Conservation (phyloP, 2,329 filamentous ascomycete species). For the Microsporum ferrugineum region DNA sequence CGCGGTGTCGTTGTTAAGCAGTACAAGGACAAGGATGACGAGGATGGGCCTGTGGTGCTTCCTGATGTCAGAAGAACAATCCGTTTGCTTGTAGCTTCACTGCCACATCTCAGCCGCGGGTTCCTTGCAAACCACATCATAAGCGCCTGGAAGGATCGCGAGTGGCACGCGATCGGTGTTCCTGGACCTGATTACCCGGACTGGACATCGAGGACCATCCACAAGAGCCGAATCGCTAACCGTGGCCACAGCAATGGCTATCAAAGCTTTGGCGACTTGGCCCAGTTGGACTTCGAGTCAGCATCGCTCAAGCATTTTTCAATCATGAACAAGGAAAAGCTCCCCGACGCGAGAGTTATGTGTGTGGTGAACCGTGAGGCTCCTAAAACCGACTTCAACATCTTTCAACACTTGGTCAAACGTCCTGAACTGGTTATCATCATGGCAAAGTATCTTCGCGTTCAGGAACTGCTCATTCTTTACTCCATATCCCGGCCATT, state of each 20-base stretch:
- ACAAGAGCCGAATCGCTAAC: not conserved
- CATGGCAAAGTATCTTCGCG: slow-evolving; percentile 44
- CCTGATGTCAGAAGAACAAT: not conserved
- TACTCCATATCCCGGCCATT: slow-evolving; percentile 55
- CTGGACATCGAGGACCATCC: slow-evolving; percentile 7
- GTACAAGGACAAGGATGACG: not conserved
- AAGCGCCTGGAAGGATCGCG: not conserved
- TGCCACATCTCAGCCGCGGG: not conserved
- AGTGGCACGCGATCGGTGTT: not conserved
- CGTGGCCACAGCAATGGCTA: slow-evolving; percentile 10
- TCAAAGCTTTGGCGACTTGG: slow-evolving; percentile 9
- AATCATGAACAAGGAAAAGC: not conserved
- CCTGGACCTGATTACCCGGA: not conserved
- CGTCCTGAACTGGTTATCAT: slow-evolving; percentile 43
- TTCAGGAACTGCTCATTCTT: slow-evolving; percentile 49
- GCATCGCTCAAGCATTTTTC: slow-evolving; percentile 10
- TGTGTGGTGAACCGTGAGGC: not conserved
- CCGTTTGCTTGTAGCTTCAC: not conserved
- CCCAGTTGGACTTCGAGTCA: slow-evolving; percentile 9
- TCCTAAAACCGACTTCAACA: slow-evolving; percentile 5
- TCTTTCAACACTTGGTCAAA: slow-evolving; percentile 13
- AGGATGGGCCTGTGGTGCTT: not conserved
- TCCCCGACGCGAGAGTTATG: not conserved
- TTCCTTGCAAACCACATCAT: not conserved
- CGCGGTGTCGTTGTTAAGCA: not conserved